These are phyloP conservation scores for Alnus glutinosa DNA, from an alignment of 306 rosid genomes.

Conservation along the genomic window DNA sequence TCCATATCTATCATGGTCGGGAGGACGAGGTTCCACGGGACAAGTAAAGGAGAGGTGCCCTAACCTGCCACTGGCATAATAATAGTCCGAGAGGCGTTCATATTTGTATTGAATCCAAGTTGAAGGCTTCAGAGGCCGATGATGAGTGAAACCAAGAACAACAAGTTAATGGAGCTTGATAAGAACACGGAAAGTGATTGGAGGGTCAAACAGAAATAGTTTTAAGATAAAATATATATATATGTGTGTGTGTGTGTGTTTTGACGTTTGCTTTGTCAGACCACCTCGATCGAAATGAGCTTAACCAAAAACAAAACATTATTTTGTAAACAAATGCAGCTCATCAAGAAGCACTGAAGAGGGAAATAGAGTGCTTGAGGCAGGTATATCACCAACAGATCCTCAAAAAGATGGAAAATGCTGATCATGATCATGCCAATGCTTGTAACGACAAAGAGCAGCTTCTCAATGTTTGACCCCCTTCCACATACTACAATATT, in stretches of 20 bases:
- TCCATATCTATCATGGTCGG: too few species aligned
- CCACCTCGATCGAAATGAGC: background rate
- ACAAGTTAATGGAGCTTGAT: too few species aligned
- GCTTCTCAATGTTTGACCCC: slow-evolving; percentile 50
- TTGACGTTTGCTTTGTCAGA: slow-evolving; percentile 36
- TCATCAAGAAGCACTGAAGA: slow-evolving; percentile 96
- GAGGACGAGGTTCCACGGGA: too few species aligned
- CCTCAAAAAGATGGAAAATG: slow-evolving; percentile 68
- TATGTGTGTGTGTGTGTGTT: too few species aligned
- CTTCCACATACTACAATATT: background rate
- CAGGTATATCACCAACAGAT: slow-evolving; percentile 85
- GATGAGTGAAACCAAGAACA: too few species aligned
- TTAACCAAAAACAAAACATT: slow-evolving; percentile 2
- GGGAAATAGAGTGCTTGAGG: slow-evolving; percentile 91
- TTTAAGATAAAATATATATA: slow-evolving; percentile 30
- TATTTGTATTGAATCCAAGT: too few species aligned
- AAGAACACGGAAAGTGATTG: slow-evolving; percentile 34
- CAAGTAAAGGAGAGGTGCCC: too few species aligned
- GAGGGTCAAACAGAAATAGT: slow-evolving; percentile 13
- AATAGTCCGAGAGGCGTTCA: too few species aligned
- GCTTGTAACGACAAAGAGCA: slow-evolving; percentile 47
- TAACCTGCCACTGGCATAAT: too few species aligned
- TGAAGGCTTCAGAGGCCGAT: too few species aligned
- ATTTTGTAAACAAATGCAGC: slow-evolving; percentile 52
- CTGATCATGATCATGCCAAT: slow-evolving; percentile 32